Conservation (phyloP, 306 rosid genomes). For the Macrotyloma uniflorum region DNA sequence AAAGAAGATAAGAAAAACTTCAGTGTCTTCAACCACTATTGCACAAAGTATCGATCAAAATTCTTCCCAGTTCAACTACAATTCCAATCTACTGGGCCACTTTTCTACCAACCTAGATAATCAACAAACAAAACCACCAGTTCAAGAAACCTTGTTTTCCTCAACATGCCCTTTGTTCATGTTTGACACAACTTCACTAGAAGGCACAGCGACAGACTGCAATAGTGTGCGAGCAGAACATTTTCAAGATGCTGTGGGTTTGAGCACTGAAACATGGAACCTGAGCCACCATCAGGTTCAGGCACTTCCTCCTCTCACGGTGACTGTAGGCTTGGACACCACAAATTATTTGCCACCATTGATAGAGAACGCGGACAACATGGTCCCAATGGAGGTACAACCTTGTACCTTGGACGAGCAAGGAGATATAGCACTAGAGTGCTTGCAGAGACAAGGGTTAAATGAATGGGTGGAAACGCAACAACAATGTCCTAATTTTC, state of each 20-base stretch:
- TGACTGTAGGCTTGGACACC: slow-evolving; percentile 44
- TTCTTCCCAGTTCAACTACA: slow-evolving; percentile 49
- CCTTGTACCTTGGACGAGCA: slow-evolving; percentile 54
- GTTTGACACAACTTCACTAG: slow-evolving; percentile 66
- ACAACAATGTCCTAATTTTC: slow-evolving; percentile 69
- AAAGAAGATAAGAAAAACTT: slow-evolving; percentile 75
- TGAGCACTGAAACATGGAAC: slow-evolving; percentile 68
- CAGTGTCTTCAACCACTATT: slow-evolving; percentile 39
- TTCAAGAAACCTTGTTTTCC: slow-evolving; percentile 62
- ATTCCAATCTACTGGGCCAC: slow-evolving; percentile 50
- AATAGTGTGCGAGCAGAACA: slow-evolving; percentile 39
- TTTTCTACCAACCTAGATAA: slow-evolving; percentile 56
- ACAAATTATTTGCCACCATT: slow-evolving; percentile 69
- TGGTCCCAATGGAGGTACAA: slow-evolving; percentile 47
- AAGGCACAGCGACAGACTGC: slow-evolving; percentile 15
- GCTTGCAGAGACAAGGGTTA: slow-evolving; percentile 65
- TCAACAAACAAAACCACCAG: slow-evolving; percentile 34
- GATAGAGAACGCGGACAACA: slow-evolving; percentile 65
- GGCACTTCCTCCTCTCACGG: slow-evolving; percentile 42
- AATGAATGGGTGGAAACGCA: slow-evolving; percentile 71
- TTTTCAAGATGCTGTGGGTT: slow-evolving; percentile 53
- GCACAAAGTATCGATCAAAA: slow-evolving; percentile 32
- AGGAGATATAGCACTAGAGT: slow-evolving; percentile 58
- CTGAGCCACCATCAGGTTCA: slow-evolving; percentile 56
- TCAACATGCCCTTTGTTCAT: slow-evolving; percentile 74